A percentile compares a stretch with the other conserved stretches of the same genome.
Conservation (phyloP, 73 alveolate species). For the Diophrys appendiculata region DNA sequence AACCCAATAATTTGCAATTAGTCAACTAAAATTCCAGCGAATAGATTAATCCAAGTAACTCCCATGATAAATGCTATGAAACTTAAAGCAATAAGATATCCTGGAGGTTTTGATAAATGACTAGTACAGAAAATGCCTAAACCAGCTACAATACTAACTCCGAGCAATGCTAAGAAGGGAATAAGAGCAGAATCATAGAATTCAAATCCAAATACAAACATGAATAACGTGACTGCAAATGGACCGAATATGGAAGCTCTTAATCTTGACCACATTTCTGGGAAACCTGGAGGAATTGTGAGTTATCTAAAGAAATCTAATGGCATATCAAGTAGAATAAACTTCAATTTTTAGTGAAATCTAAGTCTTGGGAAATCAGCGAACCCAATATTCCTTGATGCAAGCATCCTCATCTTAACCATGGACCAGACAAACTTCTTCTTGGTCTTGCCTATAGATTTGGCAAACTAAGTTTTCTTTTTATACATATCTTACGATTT, state of each 20-base stretch:
- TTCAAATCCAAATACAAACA: not conserved
- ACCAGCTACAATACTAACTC: not conserved
- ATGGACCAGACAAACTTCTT: conserved; percentile 25
- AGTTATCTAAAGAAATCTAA: conserved; percentile 16
- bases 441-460: not conserved
- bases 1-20: conserved; percentile 64
- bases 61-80: conserved; percentile 66
- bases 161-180: not conserved
- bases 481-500: too few relatives aligned
- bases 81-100: conserved; percentile 8
- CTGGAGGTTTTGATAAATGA: not conserved
- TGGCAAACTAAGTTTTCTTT: not conserved
- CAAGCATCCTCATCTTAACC: conserved; percentile 21
- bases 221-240: not conserved
- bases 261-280: not conserved
- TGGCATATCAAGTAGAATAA: conserved; percentile 13
- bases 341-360: not conserved
- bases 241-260: not conserved
- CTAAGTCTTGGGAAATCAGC: not conserved
- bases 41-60: conserved; percentile 74
- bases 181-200: not conserved
- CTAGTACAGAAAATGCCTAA: not conserved
- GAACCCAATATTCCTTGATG: not conserved
- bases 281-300: conserved; percentile 24
- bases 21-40: conserved; percentile 72